phyloP scores from a whole-genome alignment of 2,329 filamentous ascomycete genomes.

The Phaeoacremonium minimum region DNA sequence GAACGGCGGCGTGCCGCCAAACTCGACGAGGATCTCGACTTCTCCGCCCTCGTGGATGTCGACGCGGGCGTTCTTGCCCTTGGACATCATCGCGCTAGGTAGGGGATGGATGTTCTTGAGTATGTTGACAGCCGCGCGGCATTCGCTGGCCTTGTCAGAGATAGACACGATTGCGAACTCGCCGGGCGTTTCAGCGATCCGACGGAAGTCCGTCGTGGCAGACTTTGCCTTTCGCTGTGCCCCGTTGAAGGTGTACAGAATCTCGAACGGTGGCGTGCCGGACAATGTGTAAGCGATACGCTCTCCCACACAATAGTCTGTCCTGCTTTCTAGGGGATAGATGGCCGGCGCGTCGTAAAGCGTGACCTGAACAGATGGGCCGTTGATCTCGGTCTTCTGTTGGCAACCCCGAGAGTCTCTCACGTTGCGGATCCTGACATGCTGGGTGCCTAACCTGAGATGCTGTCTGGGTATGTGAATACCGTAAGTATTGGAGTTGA shows the following conservation, averaged over 20 bases:
- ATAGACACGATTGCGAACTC: conserved; percentile 83
- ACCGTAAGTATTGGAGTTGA: conserved; percentile 68
- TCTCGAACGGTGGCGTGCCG: conserved; percentile 86
- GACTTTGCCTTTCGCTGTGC: conserved; percentile 74
- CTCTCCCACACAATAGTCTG: conserved; percentile 93
- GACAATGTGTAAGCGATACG: conserved; percentile 88
- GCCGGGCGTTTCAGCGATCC: conserved; percentile 87
- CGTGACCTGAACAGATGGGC: conserved; percentile 80
- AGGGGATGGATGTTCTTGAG: conserved; percentile 85
- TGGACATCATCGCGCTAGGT: conserved; percentile 85
- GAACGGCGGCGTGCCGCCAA: conserved; percentile 92
- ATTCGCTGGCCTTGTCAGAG: conserved; percentile 83
- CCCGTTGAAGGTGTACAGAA: conserved; percentile 86
- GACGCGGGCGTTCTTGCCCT: conserved; percentile 73
- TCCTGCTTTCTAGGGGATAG: conserved; percentile 76
- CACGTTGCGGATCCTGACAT: conserved; percentile 84
- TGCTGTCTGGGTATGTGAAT: conserved; percentile 82
- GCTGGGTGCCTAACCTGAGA: conserved; percentile 83
- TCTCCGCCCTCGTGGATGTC: conserved; percentile 97
- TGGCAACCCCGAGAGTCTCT: conserved; percentile 85
- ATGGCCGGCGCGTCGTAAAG: conserved; percentile 93
- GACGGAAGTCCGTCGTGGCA: conserved; percentile 78
- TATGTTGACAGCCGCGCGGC: conserved; percentile 74
- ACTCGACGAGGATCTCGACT: conserved; percentile 90
- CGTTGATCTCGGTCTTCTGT: conserved; percentile 65